Conservation (phyloP, 176 grass and related monocot species). For the Microstegium vimineum region DNA sequence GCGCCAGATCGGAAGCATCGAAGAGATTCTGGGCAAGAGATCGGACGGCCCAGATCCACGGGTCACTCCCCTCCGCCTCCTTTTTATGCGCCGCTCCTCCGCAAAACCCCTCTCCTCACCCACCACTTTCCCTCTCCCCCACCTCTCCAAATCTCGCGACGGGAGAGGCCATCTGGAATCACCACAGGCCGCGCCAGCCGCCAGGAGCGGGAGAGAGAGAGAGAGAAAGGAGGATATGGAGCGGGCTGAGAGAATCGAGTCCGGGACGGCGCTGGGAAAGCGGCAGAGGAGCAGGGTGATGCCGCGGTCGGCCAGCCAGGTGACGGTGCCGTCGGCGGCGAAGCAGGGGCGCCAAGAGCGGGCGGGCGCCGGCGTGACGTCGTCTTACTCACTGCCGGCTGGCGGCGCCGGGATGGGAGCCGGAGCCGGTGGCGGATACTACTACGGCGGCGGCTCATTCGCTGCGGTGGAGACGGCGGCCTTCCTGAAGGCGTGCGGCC, state of each 20-base stretch:
- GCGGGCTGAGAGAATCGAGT: neutral
- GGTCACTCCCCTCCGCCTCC: neutral
- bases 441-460: conserved; percentile 15
- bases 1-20: neutral
- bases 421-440: neutral
- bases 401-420: neutral
- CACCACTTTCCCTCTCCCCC: neutral
- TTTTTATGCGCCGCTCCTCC: conserved; percentile 34
- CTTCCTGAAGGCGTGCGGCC: conserved; percentile 65
- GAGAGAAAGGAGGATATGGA: neutral
- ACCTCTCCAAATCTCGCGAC: conserved; percentile 8
- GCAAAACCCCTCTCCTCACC: conserved; percentile 17
- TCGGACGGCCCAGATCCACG: conserved; percentile 32
- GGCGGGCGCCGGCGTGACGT: neutral
- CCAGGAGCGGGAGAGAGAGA: neutral
- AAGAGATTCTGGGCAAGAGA: neutral
- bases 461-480: conserved; percentile 24
- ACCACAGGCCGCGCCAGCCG: neutral
- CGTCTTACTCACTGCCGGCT: neutral
- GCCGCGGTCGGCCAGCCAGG: conserved; percentile 50
- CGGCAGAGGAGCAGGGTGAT: conserved; percentile 38
- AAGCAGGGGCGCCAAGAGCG: conserved; percentile 42
- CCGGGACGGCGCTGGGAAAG: conserved; percentile 55
- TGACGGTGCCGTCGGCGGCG: conserved; percentile 37
- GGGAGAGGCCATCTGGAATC: neutral